Base-by-base conservation (phyloP, 257 asterid genomes). In the Plantago elongata region DNA sequence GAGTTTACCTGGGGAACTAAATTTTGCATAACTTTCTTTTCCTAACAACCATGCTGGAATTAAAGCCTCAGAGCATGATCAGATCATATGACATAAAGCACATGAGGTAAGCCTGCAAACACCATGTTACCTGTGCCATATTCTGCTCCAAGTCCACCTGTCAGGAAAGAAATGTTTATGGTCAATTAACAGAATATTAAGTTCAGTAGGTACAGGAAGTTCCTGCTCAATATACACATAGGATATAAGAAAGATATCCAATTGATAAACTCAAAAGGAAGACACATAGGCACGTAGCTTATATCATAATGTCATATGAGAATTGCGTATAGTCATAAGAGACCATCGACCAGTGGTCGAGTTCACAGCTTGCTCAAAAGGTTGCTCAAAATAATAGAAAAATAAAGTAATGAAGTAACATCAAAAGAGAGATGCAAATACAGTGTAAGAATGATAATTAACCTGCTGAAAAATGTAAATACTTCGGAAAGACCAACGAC, bases 141-240 rank as follows among this genome's bases (percentile, higher is more conserved):
- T 38, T 18, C 60, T 59, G 50, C 59, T 38, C 58, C 66, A 68
- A 60, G 69, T 64, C 67, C 37, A 62, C 72, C 83, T 77, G 75
- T 65, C 51, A 59, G 22, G 57, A 52, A 63, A 58, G 61, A 13
- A 64, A 37, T 66, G 42, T 45, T 42, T 47, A 0, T 10, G 46
- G 18, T 46, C 51, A 22, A 34, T 34, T 34, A 34, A 56, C 34
- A 44, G 48, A 16, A 60, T 43, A 54, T 51, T 64, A 56, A 11
- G 66, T 57, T 58, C 52, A 18, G 7, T 34, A 34, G 40, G 0
- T 34, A 34, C 38, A 27, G 62, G 49, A 40, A 37, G 63, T 65
- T 44, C 50, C 42, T 65, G 54, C 42, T 42, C 55, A 73, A 51
- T 17, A n/a, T 11, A 42, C 2, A 9, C 30, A n/a, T 9, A 18